Evolutionary conservation across 208 protist genomes (phyloP).

Genomic region (Trypanosoma cruzi): DNA sequence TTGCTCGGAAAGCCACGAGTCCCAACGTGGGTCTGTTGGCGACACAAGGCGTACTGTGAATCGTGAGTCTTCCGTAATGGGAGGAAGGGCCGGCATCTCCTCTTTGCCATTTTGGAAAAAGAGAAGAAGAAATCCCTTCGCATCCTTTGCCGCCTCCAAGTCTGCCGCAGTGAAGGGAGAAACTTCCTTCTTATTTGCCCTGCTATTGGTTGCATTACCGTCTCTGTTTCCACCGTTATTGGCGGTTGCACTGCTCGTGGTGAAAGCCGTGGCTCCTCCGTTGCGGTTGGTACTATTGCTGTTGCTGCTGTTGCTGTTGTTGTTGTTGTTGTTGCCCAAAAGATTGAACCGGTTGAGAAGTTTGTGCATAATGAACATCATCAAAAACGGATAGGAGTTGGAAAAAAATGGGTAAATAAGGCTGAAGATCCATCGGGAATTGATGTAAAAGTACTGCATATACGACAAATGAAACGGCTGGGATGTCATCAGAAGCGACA

Average conservation of each 20-base stretch:
- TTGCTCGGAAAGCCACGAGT: slow-evolving; percentile 40
- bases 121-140: slow-evolving; percentile 75
- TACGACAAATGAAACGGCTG: slow-evolving; percentile 55
- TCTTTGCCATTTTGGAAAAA: slow-evolving; percentile 39
- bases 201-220: not conserved
- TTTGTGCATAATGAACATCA: slow-evolving; percentile 79
- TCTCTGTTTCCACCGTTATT: not conserved
- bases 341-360: slow-evolving; percentile 28
- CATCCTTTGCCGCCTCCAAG: slow-evolving; percentile 51
- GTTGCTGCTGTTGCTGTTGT: not conserved
- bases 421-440: slow-evolving; percentile 39
- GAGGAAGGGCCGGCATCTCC: slow-evolving; percentile 34
- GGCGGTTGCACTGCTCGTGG: not conserved
- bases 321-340: slow-evolving; percentile 5
- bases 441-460: slow-evolving; percentile 53
- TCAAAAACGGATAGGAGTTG: slow-evolving; percentile 62
- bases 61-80: slow-evolving; percentile 51
- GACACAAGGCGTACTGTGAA: slow-evolving; percentile 72
- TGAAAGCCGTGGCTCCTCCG: not conserved
- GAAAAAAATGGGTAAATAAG: slow-evolving; percentile 42
- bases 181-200: not conserved
- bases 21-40: slow-evolving; percentile 47
- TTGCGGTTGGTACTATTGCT: not conserved
- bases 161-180: slow-evolving; percentile 46
- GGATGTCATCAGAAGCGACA: slow-evolving; percentile 41